Evolutionary conservation across 441 rosid genomes (phyloP).

Genomic region (Eutrema salsugineum): DNA sequence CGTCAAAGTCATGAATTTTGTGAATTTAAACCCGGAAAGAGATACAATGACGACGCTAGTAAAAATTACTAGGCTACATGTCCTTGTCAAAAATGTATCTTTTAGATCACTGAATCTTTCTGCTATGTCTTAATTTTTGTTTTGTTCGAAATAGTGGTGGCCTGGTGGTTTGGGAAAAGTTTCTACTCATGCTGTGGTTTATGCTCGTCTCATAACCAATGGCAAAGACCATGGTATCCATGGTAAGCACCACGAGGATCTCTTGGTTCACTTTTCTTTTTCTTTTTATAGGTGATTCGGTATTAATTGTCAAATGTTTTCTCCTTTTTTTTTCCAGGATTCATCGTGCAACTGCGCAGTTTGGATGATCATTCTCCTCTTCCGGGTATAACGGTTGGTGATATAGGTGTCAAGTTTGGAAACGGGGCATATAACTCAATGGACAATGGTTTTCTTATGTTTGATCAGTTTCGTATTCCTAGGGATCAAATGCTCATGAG

Average conservation of each 20-base stretch:
- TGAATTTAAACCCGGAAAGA: too few relatives aligned
- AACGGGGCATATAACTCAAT: constrained; percentile 72
- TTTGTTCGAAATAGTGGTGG: constrained; percentile 68
- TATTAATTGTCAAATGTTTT: constrained; percentile 8
- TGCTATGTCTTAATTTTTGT: neutral
- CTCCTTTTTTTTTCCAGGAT: constrained; percentile 42
- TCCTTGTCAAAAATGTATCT: too few relatives aligned
- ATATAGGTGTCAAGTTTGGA: constrained; percentile 85
- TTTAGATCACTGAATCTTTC: neutral
- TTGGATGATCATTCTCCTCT: constrained; percentile 87
- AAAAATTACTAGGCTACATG: too few relatives aligned
- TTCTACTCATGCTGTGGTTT: constrained; percentile 82
- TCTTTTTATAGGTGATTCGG: neutral
- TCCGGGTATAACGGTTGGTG: constrained; percentile 74
- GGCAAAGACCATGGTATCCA: constrained; percentile 72
- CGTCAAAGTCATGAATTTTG: too few relatives aligned
- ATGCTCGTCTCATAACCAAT: constrained; percentile 71
- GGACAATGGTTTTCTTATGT: constrained; percentile 86
- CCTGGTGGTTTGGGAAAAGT: constrained; percentile 91
- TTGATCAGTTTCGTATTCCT: constrained; percentile 77
- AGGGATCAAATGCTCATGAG: constrained; percentile 84
- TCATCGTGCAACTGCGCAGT: constrained; percentile 76
- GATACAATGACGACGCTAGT: too few relatives aligned
- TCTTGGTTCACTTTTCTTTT: neutral
- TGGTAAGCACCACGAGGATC: constrained; percentile 39